These are phyloP conservation scores for Piper betle DNA, from an alignment of 164 flowering plant genomes.

Conservation along the genomic window DNA sequence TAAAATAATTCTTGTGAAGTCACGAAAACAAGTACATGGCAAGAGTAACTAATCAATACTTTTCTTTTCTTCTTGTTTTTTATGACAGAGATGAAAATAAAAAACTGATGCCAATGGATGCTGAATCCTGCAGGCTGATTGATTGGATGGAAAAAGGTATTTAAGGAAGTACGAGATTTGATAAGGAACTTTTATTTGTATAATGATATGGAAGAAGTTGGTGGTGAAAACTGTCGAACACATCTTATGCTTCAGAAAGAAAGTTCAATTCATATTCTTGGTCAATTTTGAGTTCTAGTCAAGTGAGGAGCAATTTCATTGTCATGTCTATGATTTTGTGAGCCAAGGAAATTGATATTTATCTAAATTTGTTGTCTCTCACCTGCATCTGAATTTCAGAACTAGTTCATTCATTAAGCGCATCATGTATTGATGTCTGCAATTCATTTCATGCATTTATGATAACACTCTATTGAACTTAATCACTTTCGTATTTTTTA, in stretches of 20 bases:
- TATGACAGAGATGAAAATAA: constrained; percentile 78
- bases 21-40: background rate
- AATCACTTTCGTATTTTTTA: background rate
- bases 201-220: background rate
- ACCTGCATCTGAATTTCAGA: too few relatives aligned
- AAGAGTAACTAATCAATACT: too few relatives aligned
- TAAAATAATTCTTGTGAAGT: background rate
- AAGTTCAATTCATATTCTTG: too few relatives aligned
- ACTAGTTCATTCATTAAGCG: too few relatives aligned
- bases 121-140: constrained; percentile 80
- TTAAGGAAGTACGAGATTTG: background rate
- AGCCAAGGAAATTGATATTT: too few relatives aligned
- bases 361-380: too few relatives aligned
- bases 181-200: background rate
- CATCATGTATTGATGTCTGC: too few relatives aligned
- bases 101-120: constrained; percentile 95
- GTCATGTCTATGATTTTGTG: too few relatives aligned
- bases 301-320: too few relatives aligned
- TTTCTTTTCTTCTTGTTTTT: background rate
- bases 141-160: constrained; percentile 98
- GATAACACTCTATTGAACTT: background rate
- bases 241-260: too few relatives aligned
- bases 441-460: too few relatives aligned
- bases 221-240: background rate
- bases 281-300: too few relatives aligned